Percentiles rank a stretch among this genome's conserved stretches.
These are phyloP conservation scores for Chamaenerion angustifolium DNA, from an alignment of 345 rosid species.

Conservation along the genomic window DNA sequence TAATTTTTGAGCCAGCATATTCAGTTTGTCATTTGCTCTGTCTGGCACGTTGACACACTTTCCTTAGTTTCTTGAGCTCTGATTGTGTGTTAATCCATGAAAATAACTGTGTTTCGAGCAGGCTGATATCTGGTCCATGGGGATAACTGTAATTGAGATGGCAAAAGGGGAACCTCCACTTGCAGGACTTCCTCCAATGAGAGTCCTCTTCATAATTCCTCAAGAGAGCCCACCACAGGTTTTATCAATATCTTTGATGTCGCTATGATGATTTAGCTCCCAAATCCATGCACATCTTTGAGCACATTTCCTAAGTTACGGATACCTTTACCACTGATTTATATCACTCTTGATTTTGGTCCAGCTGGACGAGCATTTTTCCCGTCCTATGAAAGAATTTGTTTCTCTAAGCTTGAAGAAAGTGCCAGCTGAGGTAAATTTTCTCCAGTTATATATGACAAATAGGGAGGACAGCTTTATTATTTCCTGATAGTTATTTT, in stretches of 20 bases:
- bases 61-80: too few species aligned
- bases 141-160: constrained; percentile 98
- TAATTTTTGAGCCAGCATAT: not conserved
- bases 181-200: constrained; percentile 99
- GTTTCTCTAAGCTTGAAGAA: constrained; percentile 89
- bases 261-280: constrained; percentile 9
- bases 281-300: not conserved
- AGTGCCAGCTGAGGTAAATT: constrained; percentile 73
- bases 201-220: constrained; percentile 98
- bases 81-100: not conserved
- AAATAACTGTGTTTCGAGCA: constrained; percentile 22
- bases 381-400: constrained; percentile 94
- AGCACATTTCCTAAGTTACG: not conserved
- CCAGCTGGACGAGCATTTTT: constrained; percentile 99
- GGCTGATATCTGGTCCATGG: constrained; percentile 99
- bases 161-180: constrained; percentile 99
- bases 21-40: constrained; percentile 8
- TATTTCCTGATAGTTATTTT: not conserved
- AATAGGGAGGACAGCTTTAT: not conserved
- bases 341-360: constrained; percentile 12
- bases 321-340: constrained; percentile 7
- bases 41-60: not conserved
- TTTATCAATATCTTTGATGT: constrained; percentile 16
- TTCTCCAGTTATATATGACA: not conserved
- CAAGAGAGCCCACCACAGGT: constrained; percentile 99